Conservation (phyloP, 352 stramenopile species). For the Aphanomyces astaci region DNA sequence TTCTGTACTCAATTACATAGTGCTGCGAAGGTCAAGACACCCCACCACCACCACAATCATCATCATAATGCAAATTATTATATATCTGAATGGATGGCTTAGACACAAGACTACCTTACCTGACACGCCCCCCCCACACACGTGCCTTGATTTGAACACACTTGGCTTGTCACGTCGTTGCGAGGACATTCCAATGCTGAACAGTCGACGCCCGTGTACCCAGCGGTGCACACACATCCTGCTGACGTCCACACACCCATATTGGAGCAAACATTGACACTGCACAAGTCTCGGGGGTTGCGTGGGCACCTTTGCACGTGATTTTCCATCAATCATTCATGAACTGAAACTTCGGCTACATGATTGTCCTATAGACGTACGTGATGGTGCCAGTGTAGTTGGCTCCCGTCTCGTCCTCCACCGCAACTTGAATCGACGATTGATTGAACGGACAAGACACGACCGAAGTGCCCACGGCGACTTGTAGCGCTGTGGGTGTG, state of each 20-base stretch:
- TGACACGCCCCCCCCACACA: background rate
- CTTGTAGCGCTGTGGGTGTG: background rate
- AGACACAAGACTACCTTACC: background rate
- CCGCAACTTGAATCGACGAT: background rate
- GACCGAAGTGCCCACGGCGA: background rate
- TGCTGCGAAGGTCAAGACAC: no score
- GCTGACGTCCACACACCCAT: background rate
- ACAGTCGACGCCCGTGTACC: constrained; percentile 61
- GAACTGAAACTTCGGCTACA: no score
- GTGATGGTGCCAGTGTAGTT: background rate
- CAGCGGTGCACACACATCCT: constrained; percentile 23
- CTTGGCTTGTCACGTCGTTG: background rate
- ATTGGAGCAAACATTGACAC: constrained; percentile 2
- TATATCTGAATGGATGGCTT: background rate
- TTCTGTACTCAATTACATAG: no score
- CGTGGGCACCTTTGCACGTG: background rate
- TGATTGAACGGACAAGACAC: constrained; percentile 1
- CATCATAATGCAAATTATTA: background rate
- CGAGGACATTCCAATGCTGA: background rate
- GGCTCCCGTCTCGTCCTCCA: background rate
- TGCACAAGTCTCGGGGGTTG: constrained; percentile 5
- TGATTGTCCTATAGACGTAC: background rate
- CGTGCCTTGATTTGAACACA: background rate
- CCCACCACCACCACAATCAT: background rate
- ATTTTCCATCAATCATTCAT: background rate